phyloP scores from a whole-genome alignment of 805 yeast species.

The Saturnispora dispora region DNA sequence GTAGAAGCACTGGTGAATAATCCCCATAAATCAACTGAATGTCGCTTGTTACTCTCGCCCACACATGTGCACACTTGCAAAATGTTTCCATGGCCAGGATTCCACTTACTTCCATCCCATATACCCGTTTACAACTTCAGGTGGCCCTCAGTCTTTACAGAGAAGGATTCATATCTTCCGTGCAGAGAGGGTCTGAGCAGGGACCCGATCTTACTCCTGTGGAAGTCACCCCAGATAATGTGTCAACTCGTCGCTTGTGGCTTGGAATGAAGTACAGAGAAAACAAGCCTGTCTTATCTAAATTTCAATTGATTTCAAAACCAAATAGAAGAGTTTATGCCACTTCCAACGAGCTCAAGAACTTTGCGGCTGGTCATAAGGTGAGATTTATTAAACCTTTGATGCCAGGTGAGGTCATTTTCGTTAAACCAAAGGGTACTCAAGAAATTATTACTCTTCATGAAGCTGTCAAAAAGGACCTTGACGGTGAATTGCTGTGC shows the following conservation, averaged over 20 bases:
- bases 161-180: constrained; percentile 79
- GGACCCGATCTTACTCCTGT: constrained; percentile 78
- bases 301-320: constrained; percentile 66
- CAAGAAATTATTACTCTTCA: constrained; percentile 60
- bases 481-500: constrained; percentile 74
- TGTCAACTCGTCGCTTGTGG: constrained; percentile 84
- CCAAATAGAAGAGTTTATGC: constrained; percentile 74
- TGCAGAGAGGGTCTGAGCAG: constrained; percentile 72
- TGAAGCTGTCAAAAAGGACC: constrained; percentile 71
- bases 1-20: background rate
- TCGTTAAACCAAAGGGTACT: constrained; percentile 41
- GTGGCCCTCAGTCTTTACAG: constrained; percentile 78
- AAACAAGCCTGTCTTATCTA: constrained; percentile 64
- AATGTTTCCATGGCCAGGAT: constrained; percentile 73
- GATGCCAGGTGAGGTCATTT: constrained; percentile 82
- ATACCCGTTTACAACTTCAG: constrained; percentile 72
- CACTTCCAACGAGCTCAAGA: constrained; percentile 52
- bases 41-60: constrained; percentile 81
- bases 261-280: constrained; percentile 82
- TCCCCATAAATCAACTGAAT: constrained; percentile 29
- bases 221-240: constrained; percentile 78
- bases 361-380: constrained; percentile 65
- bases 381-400: constrained; percentile 71
- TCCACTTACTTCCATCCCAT: constrained; percentile 73
- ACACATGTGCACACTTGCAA: constrained; percentile 81